Evolutionary conservation across 2,329 filamentous ascomycete genomes (phyloP).

Genomic region (Sporothrix inflata): DNA sequence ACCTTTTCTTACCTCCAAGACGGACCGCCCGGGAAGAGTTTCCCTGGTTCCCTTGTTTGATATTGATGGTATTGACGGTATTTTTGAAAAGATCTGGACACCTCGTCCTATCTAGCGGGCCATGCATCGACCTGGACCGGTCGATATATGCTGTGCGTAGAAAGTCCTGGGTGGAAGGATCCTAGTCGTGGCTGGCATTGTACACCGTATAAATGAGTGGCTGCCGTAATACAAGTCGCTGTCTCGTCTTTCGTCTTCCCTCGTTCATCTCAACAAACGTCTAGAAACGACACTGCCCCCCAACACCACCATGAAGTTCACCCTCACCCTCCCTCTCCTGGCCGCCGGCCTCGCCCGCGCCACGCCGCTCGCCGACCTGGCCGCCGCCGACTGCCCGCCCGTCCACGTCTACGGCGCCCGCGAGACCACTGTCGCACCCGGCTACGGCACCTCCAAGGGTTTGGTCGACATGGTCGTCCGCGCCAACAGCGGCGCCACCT

Average conservation of each 20-base stretch:
- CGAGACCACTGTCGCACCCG: conserved; percentile 54
- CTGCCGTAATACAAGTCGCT: background rate
- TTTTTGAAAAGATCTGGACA: background rate
- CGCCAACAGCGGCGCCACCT: conserved; percentile 54
- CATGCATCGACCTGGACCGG: background rate
- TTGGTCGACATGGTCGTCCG: conserved; percentile 55
- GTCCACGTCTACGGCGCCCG: conserved; percentile 53
- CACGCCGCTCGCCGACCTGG: background rate
- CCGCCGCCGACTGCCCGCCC: conserved; percentile 40
- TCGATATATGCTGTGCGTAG: background rate
- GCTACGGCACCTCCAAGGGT: conserved; percentile 55
- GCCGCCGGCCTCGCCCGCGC: background rate
- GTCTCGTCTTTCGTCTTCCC: background rate
- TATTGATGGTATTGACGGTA: background rate
- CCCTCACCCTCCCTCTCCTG: background rate
- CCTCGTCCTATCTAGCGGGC: background rate
- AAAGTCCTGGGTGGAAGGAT: no score
- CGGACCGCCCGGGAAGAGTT: conserved; percentile 11
- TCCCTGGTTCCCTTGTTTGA: background rate
- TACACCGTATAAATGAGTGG: background rate
- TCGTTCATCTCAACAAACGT: no score
- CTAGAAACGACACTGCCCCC: background rate
- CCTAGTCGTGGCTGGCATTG: background rate
- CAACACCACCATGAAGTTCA: conserved; percentile 3
- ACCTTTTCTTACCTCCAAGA: background rate